A percentile compares a stretch with the other conserved stretches of the same genome.
Conservation (phyloP, 2,329 filamentous ascomycete genomes). For the Myrmaecium sp. region DNA sequence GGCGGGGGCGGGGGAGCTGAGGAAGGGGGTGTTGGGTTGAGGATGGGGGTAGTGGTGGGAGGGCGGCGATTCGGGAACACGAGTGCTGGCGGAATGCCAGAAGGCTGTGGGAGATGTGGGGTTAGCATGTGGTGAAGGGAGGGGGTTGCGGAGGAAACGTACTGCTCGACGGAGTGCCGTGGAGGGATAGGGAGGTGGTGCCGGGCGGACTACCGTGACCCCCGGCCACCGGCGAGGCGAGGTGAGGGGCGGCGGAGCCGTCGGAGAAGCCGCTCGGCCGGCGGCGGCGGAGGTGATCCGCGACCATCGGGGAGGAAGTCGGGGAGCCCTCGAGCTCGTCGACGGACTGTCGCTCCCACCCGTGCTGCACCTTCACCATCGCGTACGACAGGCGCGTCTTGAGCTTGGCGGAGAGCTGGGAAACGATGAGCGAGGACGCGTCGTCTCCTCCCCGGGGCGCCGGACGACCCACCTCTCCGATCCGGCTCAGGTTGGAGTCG, state of each 20-base stretch:
- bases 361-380: conserved; percentile 78
- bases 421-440: conserved; percentile 4
- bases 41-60: too few relatives aligned
- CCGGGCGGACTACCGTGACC: conserved; percentile 11
- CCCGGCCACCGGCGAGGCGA: conserved; percentile 13
- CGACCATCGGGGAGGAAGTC: conserved; percentile 33
- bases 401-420: conserved; percentile 59
- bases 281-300: conserved; percentile 17
- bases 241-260: conserved; percentile 15
- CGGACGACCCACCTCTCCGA: conserved; percentile 53
- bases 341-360: conserved; percentile 65
- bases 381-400: conserved; percentile 78
- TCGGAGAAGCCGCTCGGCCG: conserved; percentile 20
- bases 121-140: not conserved
- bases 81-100: too few relatives aligned
- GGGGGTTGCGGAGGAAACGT: not conserved
- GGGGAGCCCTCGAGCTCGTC: conserved; percentile 61
- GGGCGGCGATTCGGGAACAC: too few relatives aligned
- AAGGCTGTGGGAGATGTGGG: not conserved
- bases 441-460: conserved; percentile 2
- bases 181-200: conserved; percentile 10
- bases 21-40: too few relatives aligned
- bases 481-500: conserved; percentile 49
- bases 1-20: too few relatives aligned
- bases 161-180: conserved; percentile 11